Evolutionary conservation across 139 green algal genomes (phyloP).

Genomic region (Chlorella sp.): DNA sequence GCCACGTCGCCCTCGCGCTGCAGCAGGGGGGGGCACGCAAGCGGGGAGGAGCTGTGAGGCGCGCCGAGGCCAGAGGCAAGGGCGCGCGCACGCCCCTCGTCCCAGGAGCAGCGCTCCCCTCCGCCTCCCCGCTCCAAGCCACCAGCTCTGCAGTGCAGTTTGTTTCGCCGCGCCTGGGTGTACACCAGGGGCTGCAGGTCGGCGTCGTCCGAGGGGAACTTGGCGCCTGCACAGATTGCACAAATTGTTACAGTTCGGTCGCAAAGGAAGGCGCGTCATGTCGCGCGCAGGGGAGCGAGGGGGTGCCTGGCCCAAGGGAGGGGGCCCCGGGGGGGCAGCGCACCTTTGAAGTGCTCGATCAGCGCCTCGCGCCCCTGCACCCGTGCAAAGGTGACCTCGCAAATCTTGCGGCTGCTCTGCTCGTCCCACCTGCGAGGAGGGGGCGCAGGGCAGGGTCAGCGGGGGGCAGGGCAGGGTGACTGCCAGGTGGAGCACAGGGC

Average conservation of each 20-base stretch:
- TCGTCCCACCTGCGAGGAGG: too few relatives aligned
- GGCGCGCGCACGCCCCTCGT: too few relatives aligned
- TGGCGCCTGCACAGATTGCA: too few relatives aligned
- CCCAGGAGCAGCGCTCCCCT: neutral
- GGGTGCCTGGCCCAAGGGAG: too few relatives aligned
- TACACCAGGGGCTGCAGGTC: conserved; percentile 52
- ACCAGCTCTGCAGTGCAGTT: neutral
- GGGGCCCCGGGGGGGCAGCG: too few relatives aligned
- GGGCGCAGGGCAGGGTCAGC: neutral
- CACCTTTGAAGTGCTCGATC: conserved; percentile 51
- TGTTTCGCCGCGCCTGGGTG: conserved; percentile 1
- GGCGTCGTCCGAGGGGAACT: conserved; percentile 50
- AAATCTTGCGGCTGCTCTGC: conserved; percentile 39
- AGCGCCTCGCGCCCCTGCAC: conserved; percentile 52
- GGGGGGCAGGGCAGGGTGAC: neutral
- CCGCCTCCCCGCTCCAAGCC: neutral
- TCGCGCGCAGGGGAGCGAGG: too few relatives aligned
- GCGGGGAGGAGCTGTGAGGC: neutral
- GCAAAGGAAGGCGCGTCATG: too few relatives aligned
- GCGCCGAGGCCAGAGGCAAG: neutral
- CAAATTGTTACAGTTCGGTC: too few relatives aligned
- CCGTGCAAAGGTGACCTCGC: conserved; percentile 48
- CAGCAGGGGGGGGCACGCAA: neutral
- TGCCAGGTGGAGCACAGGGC: neutral
- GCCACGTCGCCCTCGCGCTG: neutral